Evolutionary conservation across 2,329 filamentous ascomycete species (phyloP).

Genomic region (Mollisia scopiformis): DNA sequence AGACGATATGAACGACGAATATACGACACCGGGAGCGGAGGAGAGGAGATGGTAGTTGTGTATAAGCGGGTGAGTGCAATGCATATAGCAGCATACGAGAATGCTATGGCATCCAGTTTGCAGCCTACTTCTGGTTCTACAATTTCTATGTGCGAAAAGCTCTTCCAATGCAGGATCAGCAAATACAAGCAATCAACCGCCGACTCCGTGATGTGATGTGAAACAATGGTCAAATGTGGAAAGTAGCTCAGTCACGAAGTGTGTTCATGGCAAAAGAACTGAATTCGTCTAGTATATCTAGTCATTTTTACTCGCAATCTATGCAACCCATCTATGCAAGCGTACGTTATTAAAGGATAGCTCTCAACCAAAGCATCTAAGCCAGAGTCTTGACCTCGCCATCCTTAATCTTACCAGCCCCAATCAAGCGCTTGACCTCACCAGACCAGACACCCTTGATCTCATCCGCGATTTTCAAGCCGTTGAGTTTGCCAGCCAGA

Average conservation of each 20-base stretch:
- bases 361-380: too few relatives aligned
- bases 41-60: background rate
- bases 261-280: background rate
- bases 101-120: background rate
- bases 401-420: constrained; percentile 83
- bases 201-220: too few relatives aligned
- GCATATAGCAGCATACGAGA: background rate
- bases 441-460: constrained; percentile 84
- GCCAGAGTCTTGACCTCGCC: constrained; percentile 73
- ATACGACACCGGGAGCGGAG: background rate
- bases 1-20: background rate
- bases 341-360: too few relatives aligned
- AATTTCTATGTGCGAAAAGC: too few relatives aligned
- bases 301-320: background rate
- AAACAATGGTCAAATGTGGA: too few relatives aligned
- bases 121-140: too few relatives aligned
- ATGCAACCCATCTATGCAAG: background rate
- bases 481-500: constrained; percentile 78
- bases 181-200: too few relatives aligned
- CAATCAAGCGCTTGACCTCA: constrained; percentile 78
- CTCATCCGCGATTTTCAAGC: constrained; percentile 76
- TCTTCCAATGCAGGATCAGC: too few relatives aligned
- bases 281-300: constrained; percentile 23
- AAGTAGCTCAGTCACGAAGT: too few relatives aligned
- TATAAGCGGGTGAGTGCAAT: too few relatives aligned